These are phyloP conservation scores for Mortierella sp. DNA, from an alignment of 371 early-diverging fungal species.

Conservation along the genomic window DNA sequence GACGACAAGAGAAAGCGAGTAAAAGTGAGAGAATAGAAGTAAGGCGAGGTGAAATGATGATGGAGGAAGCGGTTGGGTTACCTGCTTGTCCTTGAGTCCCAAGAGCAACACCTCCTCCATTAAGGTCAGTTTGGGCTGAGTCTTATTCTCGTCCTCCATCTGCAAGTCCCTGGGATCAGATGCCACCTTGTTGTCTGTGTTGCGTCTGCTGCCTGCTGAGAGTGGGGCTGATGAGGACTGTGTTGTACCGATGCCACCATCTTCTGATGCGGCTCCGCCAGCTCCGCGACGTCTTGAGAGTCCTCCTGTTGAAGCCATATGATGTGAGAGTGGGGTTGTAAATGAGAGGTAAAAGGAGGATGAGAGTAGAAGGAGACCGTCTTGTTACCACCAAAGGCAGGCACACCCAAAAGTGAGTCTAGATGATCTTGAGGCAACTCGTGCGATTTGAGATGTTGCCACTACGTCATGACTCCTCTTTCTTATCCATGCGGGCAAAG, in stretches of 20 bases:
- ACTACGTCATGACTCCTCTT: no score
- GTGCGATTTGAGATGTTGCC: not conserved
- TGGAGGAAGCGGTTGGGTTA: conserved; percentile 34
- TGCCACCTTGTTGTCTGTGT: conserved; percentile 43
- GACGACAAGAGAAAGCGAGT: not conserved
- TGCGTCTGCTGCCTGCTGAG: conserved; percentile 23
- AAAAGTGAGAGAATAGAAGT: not conserved
- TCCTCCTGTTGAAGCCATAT: conserved; percentile 54
- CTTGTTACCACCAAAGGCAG: not conserved
- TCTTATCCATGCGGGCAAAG: no score
- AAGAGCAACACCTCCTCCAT: conserved; percentile 96
- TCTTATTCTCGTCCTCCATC: conserved; percentile 73
- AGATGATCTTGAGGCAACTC: not conserved
- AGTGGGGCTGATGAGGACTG: conserved; percentile 37
- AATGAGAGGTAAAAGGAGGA: not conserved
- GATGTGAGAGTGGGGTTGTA: not conserved
- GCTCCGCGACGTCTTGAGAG: conserved; percentile 58
- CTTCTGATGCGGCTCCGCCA: conserved; percentile 37
- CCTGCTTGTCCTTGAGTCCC: conserved; percentile 96
- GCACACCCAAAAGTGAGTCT: not conserved
- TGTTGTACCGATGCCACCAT: conserved; percentile 20
- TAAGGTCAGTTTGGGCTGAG: conserved; percentile 84
- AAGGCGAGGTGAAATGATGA: not conserved
- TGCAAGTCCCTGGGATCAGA: conserved; percentile 56
- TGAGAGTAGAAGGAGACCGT: not conserved